These are phyloP conservation scores for Penicillium sp. DNA, from an alignment of 2,329 filamentous ascomycete genomes.

Conservation along the genomic window DNA sequence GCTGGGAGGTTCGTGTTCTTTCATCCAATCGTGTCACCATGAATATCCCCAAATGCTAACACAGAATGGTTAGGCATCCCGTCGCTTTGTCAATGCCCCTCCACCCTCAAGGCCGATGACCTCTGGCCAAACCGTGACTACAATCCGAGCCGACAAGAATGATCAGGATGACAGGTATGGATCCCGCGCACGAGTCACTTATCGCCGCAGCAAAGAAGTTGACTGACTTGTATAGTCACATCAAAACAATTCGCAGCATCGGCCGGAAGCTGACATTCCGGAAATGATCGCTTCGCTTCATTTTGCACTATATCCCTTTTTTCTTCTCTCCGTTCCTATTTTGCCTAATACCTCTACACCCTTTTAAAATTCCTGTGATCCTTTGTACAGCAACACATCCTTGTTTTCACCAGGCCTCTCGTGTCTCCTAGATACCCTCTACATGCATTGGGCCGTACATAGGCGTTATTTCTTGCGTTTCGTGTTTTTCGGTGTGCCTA, in stretches of 20 bases:
- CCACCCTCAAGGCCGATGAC: conserved; percentile 26
- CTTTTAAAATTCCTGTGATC: neutral
- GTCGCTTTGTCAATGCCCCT: conserved; percentile 27
- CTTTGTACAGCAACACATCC: conserved; percentile 5
- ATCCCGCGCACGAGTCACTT: neutral
- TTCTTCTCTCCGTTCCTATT: conserved; percentile 1
- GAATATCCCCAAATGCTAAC: conserved; percentile 11
- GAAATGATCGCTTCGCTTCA: conserved; percentile 11
- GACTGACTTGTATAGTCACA: conserved; percentile 18
- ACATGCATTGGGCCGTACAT: conserved; percentile 19
- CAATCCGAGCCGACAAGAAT: conserved; percentile 20
- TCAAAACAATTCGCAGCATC: conserved; percentile 30
- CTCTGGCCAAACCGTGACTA: conserved; percentile 21
- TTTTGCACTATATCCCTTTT: neutral
- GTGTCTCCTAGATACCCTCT: conserved; percentile 21
- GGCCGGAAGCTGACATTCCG: conserved; percentile 31
- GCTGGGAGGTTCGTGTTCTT: conserved; percentile 30
- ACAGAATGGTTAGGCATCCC: conserved; percentile 24
- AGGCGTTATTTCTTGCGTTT: conserved; percentile 17
- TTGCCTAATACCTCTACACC: conserved; percentile 4
- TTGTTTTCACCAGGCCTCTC: conserved; percentile 1
- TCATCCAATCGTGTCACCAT: neutral
- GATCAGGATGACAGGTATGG: conserved; percentile 30
- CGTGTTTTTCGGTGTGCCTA: neutral
- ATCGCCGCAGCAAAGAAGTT: neutral